Conservation (phyloP, 441 rosid species). For the Geranium incanum region DNA sequence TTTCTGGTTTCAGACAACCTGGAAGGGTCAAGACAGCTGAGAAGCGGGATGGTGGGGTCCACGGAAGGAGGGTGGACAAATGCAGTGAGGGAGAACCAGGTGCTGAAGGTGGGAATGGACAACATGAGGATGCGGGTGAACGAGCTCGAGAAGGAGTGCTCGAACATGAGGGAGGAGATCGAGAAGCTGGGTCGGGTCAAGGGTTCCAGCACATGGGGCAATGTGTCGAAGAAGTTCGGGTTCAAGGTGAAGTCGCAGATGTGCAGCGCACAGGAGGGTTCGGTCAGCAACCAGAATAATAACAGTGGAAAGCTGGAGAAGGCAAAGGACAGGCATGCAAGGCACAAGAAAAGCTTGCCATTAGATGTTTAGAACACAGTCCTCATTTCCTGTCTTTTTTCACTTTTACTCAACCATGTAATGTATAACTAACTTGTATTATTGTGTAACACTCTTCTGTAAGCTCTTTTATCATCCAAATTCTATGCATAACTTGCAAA, state of each 20-base stretch:
- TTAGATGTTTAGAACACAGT: not conserved
- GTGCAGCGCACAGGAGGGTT: constrained; percentile 90
- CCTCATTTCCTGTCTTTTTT: too few relatives aligned
- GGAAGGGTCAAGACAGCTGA: constrained; percentile 74
- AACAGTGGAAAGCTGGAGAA: constrained; percentile 48
- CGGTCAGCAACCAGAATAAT: constrained; percentile 59
- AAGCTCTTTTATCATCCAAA: too few relatives aligned
- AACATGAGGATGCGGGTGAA: constrained; percentile 83
- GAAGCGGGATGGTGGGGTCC: constrained; percentile 67
- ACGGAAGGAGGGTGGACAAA: constrained; percentile 87
- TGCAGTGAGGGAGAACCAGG: constrained; percentile 90
- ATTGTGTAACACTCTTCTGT: too few relatives aligned
- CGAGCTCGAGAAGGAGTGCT: constrained; percentile 89
- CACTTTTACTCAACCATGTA: too few relatives aligned
- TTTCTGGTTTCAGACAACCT: constrained; percentile 89
- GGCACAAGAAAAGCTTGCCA: constrained; percentile 46
- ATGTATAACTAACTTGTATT: too few relatives aligned
- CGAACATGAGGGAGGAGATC: constrained; percentile 86
- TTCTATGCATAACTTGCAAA: too few relatives aligned
- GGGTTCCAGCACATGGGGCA: constrained; percentile 57
- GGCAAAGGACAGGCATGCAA: constrained; percentile 49
- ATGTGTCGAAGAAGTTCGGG: constrained; percentile 71
- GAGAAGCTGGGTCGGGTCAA: constrained; percentile 68
- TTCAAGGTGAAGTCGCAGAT: constrained; percentile 87
- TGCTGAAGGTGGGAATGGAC: constrained; percentile 91